Evolutionary conservation across 1,284 basidiomycete species (phyloP).

Genomic region (Trametes polyzona): DNA sequence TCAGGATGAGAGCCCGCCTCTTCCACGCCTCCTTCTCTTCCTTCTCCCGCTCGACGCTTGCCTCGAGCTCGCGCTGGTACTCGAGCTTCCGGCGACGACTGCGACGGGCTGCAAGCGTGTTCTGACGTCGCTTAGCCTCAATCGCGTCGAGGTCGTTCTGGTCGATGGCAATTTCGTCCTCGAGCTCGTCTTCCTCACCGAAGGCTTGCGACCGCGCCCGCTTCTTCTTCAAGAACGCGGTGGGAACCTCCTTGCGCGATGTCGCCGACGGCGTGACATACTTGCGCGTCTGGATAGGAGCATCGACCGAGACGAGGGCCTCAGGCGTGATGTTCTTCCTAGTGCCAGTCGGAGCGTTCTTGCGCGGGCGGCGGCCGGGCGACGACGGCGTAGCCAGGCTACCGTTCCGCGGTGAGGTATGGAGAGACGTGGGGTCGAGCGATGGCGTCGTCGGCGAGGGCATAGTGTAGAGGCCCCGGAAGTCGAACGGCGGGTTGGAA

Average conservation of each 20-base stretch:
- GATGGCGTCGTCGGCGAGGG: conserved; percentile 49
- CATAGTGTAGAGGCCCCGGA: conserved; percentile 47
- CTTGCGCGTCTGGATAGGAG: conserved; percentile 51
- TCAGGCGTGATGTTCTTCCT: conserved; percentile 49
- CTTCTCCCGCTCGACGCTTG: conserved; percentile 49
- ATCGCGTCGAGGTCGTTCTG: conserved; percentile 65
- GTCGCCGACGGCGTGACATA: conserved; percentile 52
- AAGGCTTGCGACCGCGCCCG: conserved; percentile 55
- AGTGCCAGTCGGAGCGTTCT: conserved; percentile 44
- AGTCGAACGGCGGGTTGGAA: conserved; percentile 30
- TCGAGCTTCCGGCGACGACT: conserved; percentile 78
- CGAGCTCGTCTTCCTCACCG: conserved; percentile 56
- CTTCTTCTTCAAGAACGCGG: conserved; percentile 54
- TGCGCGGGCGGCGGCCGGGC: conserved; percentile 47
- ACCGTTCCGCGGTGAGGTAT: conserved; percentile 37
- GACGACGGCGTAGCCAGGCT: conserved; percentile 29
- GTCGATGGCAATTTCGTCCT: conserved; percentile 46
- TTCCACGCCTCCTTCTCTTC: conserved; percentile 61
- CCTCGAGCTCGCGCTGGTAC: conserved; percentile 67
- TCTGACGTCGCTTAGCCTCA: conserved; percentile 77
- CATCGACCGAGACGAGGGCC: conserved; percentile 47
- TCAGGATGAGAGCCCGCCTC: conserved; percentile 50
- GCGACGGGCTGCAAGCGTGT: conserved; percentile 79
- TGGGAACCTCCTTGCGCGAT: conserved; percentile 53
- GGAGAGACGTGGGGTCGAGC: conserved; percentile 46